These are phyloP conservation scores for Chalara sp. DNA, from an alignment of 2,329 filamentous ascomycete species.

Conservation along the genomic window DNA sequence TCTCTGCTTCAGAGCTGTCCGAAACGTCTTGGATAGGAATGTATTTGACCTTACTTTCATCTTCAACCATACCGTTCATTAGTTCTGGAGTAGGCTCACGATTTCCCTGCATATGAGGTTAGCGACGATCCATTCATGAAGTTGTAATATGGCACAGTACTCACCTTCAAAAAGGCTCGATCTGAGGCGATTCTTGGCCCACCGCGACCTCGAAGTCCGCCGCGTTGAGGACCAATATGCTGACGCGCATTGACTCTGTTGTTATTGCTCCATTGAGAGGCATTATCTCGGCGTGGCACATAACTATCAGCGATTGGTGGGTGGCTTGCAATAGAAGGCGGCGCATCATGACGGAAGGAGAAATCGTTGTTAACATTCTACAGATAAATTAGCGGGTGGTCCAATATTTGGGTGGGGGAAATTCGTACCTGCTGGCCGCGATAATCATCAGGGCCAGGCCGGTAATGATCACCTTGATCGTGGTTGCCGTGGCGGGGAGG, in stretches of 20 bases:
- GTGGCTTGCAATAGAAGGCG: constrained; percentile 19
- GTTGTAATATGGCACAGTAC: background rate
- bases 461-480: background rate
- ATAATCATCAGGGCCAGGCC: background rate
- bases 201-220: constrained; percentile 19
- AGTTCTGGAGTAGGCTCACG: constrained; percentile 29
- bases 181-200: constrained; percentile 24
- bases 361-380: constrained; percentile 14
- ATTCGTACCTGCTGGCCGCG: too few relatives aligned
- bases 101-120: constrained; percentile 13
- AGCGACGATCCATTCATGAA: background rate
- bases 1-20: constrained; percentile 53
- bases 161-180: constrained; percentile 24
- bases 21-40: constrained; percentile 50
- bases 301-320: constrained; percentile 5
- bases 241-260: constrained; percentile 1
- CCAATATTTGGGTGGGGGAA: too few relatives aligned
- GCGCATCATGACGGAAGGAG: constrained; percentile 25
- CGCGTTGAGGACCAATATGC: constrained; percentile 13
- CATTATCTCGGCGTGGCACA: constrained; percentile 6
- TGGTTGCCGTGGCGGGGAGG: background rate
- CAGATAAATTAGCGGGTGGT: too few relatives aligned
- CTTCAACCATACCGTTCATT: constrained; percentile 27
- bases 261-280: constrained; percentile 1
- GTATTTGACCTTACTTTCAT: constrained; percentile 38